Percentiles rank a stretch among this genome's conserved stretches.
Conservation (phyloP, 495 filamentous ascomycete genomes). For the Elasticomyces elasticus region DNA sequence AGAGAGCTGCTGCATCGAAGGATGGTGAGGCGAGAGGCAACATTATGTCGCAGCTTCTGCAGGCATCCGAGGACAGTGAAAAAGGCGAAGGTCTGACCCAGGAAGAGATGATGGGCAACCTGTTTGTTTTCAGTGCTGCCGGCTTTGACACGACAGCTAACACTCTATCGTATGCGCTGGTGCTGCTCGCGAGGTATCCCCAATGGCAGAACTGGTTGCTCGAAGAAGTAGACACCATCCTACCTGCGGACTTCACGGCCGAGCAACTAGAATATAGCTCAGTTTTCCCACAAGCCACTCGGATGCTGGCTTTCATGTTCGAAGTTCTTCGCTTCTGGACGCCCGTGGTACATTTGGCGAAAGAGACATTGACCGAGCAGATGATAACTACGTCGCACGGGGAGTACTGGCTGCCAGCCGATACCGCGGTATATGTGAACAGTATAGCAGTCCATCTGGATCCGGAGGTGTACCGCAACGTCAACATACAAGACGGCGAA, state of each 20-base stretch:
- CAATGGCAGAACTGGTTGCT: slow-evolving; percentile 40
- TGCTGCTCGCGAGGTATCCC: slow-evolving; percentile 40
- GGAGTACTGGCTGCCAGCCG: slow-evolving; percentile 26
- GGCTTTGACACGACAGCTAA: slow-evolving; percentile 48
- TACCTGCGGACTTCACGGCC: slow-evolving; percentile 13
- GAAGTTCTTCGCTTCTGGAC: slow-evolving; percentile 46
- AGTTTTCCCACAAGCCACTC: slow-evolving; percentile 36
- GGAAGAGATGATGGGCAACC: slow-evolving; percentile 43
- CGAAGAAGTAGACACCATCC: slow-evolving; percentile 34
- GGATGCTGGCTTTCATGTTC: slow-evolving; percentile 41
- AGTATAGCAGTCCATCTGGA: slow-evolving; percentile 21
- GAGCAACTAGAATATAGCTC: slow-evolving; percentile 24
- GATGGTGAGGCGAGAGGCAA: slow-evolving; percentile 20
- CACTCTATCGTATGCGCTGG: slow-evolving; percentile 40
- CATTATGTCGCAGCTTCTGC: slow-evolving; percentile 26
- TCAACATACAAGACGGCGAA: slow-evolving; percentile 6
- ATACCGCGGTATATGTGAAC: slow-evolving; percentile 29
- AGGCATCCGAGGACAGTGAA: slow-evolving; percentile 24
- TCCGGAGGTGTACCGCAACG: slow-evolving; percentile 24
- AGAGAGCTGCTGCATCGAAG: slow-evolving; percentile 13
- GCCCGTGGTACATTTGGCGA: slow-evolving; percentile 36
- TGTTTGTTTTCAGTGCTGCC: slow-evolving; percentile 46
- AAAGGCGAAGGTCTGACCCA: slow-evolving; percentile 23
- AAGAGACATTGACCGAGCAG: slow-evolving; percentile 29
- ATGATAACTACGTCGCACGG: slow-evolving; percentile 21